A percentile compares a stretch with the other conserved stretches of the same genome.
phyloP scores from a whole-genome alignment of 2,329 filamentous ascomycete species.

The Stromatinia cepivora region DNA sequence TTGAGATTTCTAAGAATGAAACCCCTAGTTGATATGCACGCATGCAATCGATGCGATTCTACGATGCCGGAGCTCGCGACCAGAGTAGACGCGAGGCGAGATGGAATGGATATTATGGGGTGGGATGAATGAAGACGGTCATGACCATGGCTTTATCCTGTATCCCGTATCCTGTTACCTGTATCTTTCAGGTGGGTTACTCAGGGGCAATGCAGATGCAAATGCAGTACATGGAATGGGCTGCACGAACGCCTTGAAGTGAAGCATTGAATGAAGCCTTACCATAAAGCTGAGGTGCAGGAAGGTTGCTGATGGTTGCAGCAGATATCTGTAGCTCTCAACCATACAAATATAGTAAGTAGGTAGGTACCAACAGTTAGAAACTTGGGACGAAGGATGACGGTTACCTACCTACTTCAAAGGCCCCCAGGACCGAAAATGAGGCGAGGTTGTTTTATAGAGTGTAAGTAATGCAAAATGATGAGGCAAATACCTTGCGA shows the following conservation, averaged over 20 bases:
- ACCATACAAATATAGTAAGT: neutral
- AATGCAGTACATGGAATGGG: constrained; percentile 18
- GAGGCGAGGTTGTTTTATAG: constrained; percentile 13
- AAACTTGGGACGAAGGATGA: constrained; percentile 18
- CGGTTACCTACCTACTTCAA: constrained; percentile 1
- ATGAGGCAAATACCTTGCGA: constrained; percentile 13
- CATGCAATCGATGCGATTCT: constrained; percentile 5
- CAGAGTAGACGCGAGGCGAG: constrained; percentile 11
- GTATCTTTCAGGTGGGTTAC: constrained; percentile 3
- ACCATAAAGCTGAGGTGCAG: constrained; percentile 15
- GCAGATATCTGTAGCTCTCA: constrained; percentile 9
- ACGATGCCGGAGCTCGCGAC: neutral
- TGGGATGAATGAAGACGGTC: constrained; percentile 4
- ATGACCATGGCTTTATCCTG: constrained; percentile 12
- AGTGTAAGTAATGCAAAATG: neutral
- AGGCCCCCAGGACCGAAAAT: constrained; percentile 8
- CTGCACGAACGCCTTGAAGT: constrained; percentile 9
- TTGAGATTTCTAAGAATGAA: constrained; percentile 3
- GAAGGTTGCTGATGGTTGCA: constrained; percentile 16
- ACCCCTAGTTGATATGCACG: constrained; percentile 17
- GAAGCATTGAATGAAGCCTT: constrained; percentile 18
- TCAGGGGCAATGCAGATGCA: constrained; percentile 19
- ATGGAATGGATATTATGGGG: constrained; percentile 1
- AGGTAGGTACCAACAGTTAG: constrained; percentile 19
- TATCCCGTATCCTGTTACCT: constrained; percentile 14